Conservation (phyloP, 2,329 filamentous ascomycete species). For the Pochonia chlamydosporia region DNA sequence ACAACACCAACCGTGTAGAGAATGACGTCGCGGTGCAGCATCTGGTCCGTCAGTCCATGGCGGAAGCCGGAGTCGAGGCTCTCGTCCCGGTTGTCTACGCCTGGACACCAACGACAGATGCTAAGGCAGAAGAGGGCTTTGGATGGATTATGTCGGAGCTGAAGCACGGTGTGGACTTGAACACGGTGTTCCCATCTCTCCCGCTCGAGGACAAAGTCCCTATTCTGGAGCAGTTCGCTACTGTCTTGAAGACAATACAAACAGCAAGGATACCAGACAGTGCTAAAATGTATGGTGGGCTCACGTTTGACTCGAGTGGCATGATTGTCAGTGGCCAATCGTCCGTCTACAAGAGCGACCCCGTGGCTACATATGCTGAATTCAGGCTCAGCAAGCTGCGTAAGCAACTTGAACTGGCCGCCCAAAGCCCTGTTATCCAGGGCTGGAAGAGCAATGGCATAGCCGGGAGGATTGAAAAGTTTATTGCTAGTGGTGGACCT, state of each 20-base stretch:
- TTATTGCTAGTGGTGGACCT: constrained; percentile 9
- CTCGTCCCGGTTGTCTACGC: constrained; percentile 12
- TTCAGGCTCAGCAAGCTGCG: constrained; percentile 12
- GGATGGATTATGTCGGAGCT: constrained; percentile 20
- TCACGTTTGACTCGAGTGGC: constrained; percentile 14
- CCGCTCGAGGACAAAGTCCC: constrained; percentile 1
- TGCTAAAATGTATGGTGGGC: constrained; percentile 13
- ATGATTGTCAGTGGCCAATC: constrained; percentile 13
- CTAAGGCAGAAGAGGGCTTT: constrained; percentile 7
- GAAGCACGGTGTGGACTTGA: constrained; percentile 16
- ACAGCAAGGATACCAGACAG: constrained; percentile 9
- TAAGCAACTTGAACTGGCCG: constrained; percentile 7
- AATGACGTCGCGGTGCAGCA: constrained; percentile 19
- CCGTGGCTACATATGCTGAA: constrained; percentile 12
- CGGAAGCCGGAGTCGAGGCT: neutral
- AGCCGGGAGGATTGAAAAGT: constrained; percentile 10
- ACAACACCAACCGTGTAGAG: constrained; percentile 19
- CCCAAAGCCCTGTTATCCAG: constrained; percentile 9
- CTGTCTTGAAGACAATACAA: constrained; percentile 14
- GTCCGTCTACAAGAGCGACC: constrained; percentile 11
- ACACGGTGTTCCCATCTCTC: constrained; percentile 13
- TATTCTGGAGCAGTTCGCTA: constrained; percentile 17
- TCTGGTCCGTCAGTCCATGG: constrained; percentile 14
- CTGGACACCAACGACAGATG: constrained; percentile 10
- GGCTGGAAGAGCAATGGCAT: constrained; percentile 16